Evolutionary conservation across 2,329 filamentous ascomycete species (phyloP).

Genomic region (Beauveria asiatica): DNA sequence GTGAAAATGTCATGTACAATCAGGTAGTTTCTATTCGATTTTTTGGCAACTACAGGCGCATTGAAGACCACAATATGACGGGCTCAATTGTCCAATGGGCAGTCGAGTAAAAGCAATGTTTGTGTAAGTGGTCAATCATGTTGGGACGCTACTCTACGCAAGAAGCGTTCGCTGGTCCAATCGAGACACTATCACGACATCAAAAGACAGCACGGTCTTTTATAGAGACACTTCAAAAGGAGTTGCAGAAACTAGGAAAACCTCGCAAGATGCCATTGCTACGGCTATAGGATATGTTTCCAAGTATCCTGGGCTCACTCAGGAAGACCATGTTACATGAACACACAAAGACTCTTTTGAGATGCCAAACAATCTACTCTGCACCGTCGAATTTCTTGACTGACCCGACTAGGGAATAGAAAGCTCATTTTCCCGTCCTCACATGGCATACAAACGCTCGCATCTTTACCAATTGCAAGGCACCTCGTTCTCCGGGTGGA

Average conservation of each 20-base stretch:
- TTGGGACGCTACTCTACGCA: not conserved
- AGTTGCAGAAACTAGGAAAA: no score
- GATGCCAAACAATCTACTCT: not conserved
- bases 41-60: no score
- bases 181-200: not conserved
- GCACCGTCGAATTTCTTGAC: not conserved
- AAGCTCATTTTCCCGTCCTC: not conserved
- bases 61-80: no score
- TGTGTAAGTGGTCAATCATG: not conserved
- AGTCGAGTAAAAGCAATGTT: not conserved
- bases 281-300: no score
- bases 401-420: no score
- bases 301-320: no score
- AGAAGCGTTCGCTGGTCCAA: not conserved
- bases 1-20: not conserved
- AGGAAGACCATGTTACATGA: not conserved
- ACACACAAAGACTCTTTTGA: not conserved
- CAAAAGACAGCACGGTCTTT: not conserved
- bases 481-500: not conserved
- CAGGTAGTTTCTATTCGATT: not conserved
- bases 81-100: not conserved
- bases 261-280: no score
- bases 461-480: slow-evolving; percentile 9
- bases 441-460: not conserved
- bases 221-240: not conserved